Percentiles rank a stretch among this genome's conserved stretches.
These are phyloP conservation scores for Dillenia suffruticosa DNA, from an alignment of 164 flowering plant genomes.

Conservation along the genomic window DNA sequence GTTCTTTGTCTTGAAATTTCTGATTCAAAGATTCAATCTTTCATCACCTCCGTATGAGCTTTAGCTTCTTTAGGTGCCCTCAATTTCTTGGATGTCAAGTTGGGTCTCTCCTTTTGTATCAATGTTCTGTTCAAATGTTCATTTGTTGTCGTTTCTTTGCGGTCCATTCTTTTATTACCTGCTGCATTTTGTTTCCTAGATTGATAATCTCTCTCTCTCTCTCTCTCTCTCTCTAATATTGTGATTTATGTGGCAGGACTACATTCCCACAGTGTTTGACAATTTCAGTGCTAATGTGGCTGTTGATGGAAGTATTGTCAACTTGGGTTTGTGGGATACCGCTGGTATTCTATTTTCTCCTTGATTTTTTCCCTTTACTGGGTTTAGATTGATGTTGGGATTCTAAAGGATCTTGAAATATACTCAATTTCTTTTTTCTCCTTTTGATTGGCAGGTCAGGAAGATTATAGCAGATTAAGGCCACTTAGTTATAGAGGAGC, in stretches of 20 bases:
- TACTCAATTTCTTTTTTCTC: neutral
- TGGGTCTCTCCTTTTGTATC: too few relatives aligned
- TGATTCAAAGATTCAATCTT: too few relatives aligned
- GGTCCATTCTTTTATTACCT: too few relatives aligned
- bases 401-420: too few relatives aligned
- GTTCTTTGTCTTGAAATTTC: too few relatives aligned
- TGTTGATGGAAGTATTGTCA: conserved; percentile 95
- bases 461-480: conserved; percentile 97
- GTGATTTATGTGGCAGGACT: conserved; percentile 54
- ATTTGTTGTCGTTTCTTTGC: too few relatives aligned
- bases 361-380: neutral
- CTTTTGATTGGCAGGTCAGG: conserved; percentile 66
- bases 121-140: too few relatives aligned
- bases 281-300: conserved; percentile 97
- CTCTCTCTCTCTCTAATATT: neutral
- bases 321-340: conserved; percentile 97
- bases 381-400: neutral
- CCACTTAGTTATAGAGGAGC: conserved; percentile 99
- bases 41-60: too few relatives aligned
- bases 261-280: conserved; percentile 94
- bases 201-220: too few relatives aligned
- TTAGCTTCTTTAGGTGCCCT: too few relatives aligned
- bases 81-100: too few relatives aligned
- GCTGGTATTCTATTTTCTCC: conserved; percentile 53
- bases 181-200: too few relatives aligned